These are phyloP conservation scores for Juncus effusus DNA, from an alignment of 176 grass and related monocot genomes.

Conservation along the genomic window DNA sequence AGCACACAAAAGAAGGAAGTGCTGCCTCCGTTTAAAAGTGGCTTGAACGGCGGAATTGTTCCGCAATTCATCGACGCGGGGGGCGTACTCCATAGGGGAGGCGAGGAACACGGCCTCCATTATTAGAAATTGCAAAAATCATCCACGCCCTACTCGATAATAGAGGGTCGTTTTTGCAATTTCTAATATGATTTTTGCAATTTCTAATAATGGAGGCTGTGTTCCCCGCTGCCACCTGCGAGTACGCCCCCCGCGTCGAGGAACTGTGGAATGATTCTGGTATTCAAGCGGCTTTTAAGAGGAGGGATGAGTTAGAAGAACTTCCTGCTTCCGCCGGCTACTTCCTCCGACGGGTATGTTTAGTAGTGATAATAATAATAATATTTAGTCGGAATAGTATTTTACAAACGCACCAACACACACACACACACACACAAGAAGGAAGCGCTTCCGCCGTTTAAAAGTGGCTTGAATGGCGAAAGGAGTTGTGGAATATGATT, in stretches of 20 bases:
- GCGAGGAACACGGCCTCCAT: conserved; percentile 79
- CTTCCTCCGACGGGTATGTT: conserved; percentile 83
- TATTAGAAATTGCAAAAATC: no score
- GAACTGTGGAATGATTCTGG: conserved; percentile 94
- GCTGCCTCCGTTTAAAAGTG: conserved; percentile 48
- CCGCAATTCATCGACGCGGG: conserved; percentile 93
- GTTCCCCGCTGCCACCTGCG: conserved; percentile 73
- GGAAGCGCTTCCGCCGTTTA: conserved; percentile 23
- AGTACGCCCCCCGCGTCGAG: conserved; percentile 89
- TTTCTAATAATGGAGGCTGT: conserved; percentile 53
- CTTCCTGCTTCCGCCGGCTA: conserved; percentile 66
- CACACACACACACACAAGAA: background rate
- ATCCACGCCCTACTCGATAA: no score
- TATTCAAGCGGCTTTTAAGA: conserved; percentile 83
- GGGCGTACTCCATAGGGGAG: conserved; percentile 94
- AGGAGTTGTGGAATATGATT: conserved; percentile 47
- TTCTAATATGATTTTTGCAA: no score
- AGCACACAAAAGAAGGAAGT: background rate
- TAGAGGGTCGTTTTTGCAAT: no score
- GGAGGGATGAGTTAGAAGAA: conserved; percentile 56
- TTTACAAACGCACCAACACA: background rate
- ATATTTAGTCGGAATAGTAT: background rate
- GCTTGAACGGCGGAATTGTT: conserved; percentile 93
- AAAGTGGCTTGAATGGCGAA: conserved; percentile 90
- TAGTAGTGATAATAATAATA: background rate